These are phyloP conservation scores for Trichomonas tenax DNA, from an alignment of 208 protist species.

Conservation along the genomic window DNA sequence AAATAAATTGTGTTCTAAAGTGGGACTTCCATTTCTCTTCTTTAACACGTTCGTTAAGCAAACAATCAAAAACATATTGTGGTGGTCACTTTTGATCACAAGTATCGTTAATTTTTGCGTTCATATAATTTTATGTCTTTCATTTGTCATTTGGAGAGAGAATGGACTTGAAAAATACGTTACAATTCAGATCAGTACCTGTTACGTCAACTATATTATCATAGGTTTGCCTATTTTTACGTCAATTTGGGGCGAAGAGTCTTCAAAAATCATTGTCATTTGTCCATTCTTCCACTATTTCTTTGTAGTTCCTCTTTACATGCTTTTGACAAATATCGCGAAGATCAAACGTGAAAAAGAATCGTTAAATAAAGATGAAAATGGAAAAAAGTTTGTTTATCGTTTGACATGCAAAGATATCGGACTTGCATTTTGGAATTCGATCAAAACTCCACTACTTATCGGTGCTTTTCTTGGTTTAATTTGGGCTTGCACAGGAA, in stretches of 20 bases:
- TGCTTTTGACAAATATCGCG: neutral
- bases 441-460: neutral
- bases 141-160: neutral
- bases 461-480: neutral
- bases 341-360: neutral
- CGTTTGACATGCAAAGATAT: neutral
- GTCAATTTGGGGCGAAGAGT: neutral
- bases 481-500: neutral
- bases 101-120: neutral
- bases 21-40: neutral
- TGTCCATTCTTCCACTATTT: neutral
- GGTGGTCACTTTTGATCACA: neutral
- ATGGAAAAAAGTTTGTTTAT: neutral
- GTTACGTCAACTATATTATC: slow-evolving; percentile 13
- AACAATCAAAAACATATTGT: neutral
- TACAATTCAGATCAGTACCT: neutral
- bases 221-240: slow-evolving; percentile 12
- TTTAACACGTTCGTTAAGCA: neutral
- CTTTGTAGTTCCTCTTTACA: neutral
- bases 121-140: neutral
- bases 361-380: neutral
- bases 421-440: neutral
- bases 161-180: neutral
- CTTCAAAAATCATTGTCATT: neutral
- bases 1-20: neutral